Conservation (phyloP, 2,329 filamentous ascomycete genomes). For the Penicillium sp. region DNA sequence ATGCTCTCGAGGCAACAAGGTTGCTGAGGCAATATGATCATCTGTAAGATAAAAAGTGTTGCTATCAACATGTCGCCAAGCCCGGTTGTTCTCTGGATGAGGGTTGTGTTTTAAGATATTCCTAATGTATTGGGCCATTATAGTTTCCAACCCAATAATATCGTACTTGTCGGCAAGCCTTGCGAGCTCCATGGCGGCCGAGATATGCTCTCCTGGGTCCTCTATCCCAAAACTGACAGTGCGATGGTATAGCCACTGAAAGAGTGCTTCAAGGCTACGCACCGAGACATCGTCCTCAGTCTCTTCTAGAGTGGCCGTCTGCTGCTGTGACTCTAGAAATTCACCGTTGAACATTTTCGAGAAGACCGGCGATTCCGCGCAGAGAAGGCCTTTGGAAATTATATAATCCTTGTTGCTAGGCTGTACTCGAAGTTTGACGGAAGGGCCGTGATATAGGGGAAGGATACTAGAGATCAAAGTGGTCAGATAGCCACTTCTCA, state of each 20-base stretch:
- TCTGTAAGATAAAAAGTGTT: constrained; percentile 6
- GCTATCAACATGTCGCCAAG: neutral
- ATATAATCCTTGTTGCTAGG: constrained; percentile 4
- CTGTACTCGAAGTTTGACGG: constrained; percentile 12
- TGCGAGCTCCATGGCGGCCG: constrained; percentile 16
- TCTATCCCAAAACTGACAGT: constrained; percentile 6
- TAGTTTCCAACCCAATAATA: constrained; percentile 1
- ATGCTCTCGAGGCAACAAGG: constrained; percentile 5
- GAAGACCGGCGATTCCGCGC: constrained; percentile 10
- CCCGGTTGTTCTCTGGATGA: neutral
- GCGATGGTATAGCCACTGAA: constrained; percentile 20
- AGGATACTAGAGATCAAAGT: constrained; percentile 7
- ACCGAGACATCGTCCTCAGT: constrained; percentile 10
- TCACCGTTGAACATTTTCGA: constrained; percentile 17
- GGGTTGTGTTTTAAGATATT: constrained; percentile 3
- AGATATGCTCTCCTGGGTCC: constrained; percentile 10
- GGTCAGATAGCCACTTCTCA: neutral
- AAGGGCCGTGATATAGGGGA: constrained; percentile 11
- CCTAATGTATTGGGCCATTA: constrained; percentile 12
- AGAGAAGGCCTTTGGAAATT: constrained; percentile 15
- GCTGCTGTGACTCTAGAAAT: constrained; percentile 11
- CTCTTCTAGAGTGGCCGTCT: constrained; percentile 14
- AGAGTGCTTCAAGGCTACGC: constrained; percentile 13
- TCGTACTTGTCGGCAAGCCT: constrained; percentile 15
- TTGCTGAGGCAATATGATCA: constrained; percentile 11